phyloP scores from a whole-genome alignment of 1,284 basidiomycete genomes.

The Pseudomicrostroma phylloplanum region DNA sequence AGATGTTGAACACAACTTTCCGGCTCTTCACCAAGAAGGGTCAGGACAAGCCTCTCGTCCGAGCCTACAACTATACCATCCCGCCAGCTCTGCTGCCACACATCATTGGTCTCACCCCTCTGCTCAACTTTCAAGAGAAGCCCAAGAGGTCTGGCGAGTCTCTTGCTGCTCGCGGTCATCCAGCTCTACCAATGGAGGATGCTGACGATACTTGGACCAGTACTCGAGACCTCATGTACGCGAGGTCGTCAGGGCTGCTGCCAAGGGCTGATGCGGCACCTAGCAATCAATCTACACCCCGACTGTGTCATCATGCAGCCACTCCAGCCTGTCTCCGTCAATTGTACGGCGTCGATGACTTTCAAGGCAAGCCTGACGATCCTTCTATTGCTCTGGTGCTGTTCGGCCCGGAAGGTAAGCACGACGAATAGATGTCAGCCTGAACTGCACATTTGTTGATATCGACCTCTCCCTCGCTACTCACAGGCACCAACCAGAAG shows the following conservation, averaged over 20 bases:
- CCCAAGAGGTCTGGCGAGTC: not conserved
- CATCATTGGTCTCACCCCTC: not conserved
- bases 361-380: conserved; percentile 21
- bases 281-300: too few species aligned
- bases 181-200: not conserved
- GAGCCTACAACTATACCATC: conserved; percentile 51
- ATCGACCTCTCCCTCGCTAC: conserved; percentile 56
- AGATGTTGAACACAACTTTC: too few species aligned
- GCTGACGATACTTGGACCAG: not conserved
- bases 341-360: conserved; percentile 35
- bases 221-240: not conserved
- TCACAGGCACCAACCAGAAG: conserved; percentile 45
- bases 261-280: not conserved
- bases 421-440: conserved; percentile 56
- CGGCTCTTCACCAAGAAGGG: too few species aligned
- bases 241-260: not conserved
- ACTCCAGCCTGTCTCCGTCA: conserved; percentile 35
- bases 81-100: not conserved
- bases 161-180: not conserved
- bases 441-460: conserved; percentile 57
- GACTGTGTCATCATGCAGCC: conserved; percentile 7
- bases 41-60: conserved; percentile 12
- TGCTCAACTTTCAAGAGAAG: not conserved
- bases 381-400: conserved; percentile 30
- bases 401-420: conserved; percentile 55